Evolutionary conservation across 495 filamentous ascomycete species (phyloP).

Genomic region (Pseudomonodictys pantanalensis): DNA sequence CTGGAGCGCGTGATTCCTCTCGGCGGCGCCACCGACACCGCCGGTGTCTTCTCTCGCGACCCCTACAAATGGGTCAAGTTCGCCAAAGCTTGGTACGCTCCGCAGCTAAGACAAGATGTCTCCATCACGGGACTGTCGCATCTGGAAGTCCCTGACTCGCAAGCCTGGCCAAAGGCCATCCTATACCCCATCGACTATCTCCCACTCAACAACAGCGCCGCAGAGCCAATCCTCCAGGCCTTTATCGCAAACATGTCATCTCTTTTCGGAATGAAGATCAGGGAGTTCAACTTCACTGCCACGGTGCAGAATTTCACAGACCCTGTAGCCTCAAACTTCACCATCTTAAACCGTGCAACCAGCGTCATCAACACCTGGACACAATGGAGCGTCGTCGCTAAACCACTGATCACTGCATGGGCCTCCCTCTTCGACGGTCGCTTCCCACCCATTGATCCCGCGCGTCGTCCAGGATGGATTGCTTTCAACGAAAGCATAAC

Average conservation of each 20-base stretch:
- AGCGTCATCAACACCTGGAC: constrained; percentile 31
- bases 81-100: constrained; percentile 43
- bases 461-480: constrained; percentile 34
- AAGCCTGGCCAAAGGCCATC: constrained; percentile 40
- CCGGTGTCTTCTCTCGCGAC: constrained; percentile 42
- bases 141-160: constrained; percentile 37
- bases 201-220: constrained; percentile 41
- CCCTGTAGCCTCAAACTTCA: constrained; percentile 28
- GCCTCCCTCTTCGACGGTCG: constrained; percentile 38
- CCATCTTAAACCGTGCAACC: constrained; percentile 13
- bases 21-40: constrained; percentile 35
- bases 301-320: constrained; percentile 32
- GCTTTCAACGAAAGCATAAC: constrained; percentile 30
- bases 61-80: constrained; percentile 43
- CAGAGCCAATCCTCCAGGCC: constrained; percentile 38
- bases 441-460: constrained; percentile 42
- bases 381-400: constrained; percentile 29
- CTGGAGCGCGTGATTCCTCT: constrained; percentile 33
- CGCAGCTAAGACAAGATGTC: constrained; percentile 36
- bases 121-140: constrained; percentile 40
- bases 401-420: constrained; percentile 37
- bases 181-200: constrained; percentile 44
- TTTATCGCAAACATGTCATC: constrained; percentile 47
- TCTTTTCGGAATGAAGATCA: constrained; percentile 35
- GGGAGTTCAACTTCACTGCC: constrained; percentile 35